These are phyloP conservation scores for Clavariopsis aquatica DNA, from an alignment of 495 filamentous ascomycete species.

Conservation along the genomic window DNA sequence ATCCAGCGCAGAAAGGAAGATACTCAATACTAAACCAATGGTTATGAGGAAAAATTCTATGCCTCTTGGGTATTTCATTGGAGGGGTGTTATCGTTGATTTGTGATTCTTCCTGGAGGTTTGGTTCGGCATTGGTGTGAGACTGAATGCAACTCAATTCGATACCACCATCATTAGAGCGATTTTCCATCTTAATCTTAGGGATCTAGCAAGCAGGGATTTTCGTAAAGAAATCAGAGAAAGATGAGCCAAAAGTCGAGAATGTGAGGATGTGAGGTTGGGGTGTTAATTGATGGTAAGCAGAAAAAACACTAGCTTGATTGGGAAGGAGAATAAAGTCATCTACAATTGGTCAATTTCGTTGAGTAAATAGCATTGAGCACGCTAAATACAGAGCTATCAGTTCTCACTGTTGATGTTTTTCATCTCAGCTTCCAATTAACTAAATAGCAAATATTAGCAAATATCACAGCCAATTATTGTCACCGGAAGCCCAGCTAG, in stretches of 20 bases:
- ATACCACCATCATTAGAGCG: background rate
- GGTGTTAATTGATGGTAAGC: background rate
- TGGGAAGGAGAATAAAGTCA: background rate
- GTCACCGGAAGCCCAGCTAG: too few relatives aligned
- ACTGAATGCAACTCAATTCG: background rate
- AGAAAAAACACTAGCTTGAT: background rate
- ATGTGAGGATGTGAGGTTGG: background rate
- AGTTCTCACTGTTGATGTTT: background rate
- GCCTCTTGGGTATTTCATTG: slow-evolving; percentile 19
- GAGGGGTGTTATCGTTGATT: background rate
- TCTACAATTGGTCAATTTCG: too few relatives aligned
- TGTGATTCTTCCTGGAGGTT: background rate
- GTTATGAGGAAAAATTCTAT: slow-evolving; percentile 22
- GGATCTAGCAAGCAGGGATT: too few relatives aligned
- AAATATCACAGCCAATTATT: too few relatives aligned
- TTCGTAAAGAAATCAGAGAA: too few relatives aligned
- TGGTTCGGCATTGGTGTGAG: background rate
- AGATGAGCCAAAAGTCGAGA: background rate
- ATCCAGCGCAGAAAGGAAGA: slow-evolving; percentile 35
- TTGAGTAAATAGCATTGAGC: too few relatives aligned
- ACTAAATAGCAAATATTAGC: background rate
- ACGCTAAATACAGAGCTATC: too few relatives aligned
- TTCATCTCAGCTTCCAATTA: background rate
- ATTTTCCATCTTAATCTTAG: background rate
- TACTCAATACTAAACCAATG: slow-evolving; percentile 28